Evolutionary conservation across 2,329 filamentous ascomycete species (phyloP).

Genomic region (Helotiales sp.): DNA sequence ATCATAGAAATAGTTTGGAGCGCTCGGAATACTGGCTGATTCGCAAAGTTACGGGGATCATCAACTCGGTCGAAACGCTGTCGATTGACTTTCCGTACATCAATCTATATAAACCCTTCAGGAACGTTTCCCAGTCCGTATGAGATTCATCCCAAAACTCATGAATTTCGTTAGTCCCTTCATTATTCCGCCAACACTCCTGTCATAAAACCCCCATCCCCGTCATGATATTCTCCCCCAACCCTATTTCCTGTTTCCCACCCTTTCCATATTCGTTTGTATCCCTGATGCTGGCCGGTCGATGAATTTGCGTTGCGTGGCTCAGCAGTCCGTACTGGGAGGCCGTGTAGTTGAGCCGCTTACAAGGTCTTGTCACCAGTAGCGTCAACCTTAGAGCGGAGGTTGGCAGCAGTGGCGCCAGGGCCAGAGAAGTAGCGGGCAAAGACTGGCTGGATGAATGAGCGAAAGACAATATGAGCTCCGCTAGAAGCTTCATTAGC

Average conservation of each 20-base stretch:
- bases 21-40: neutral
- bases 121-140: slow-evolving; percentile 24
- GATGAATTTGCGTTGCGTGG: slow-evolving; percentile 6
- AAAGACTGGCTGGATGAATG: slow-evolving; percentile 89
- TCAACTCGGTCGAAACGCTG: neutral
- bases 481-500: slow-evolving; percentile 62
- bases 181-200: slow-evolving; percentile 20
- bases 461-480: slow-evolving; percentile 95
- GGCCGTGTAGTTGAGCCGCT: slow-evolving; percentile 34
- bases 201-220: slow-evolving; percentile 16
- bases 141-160: slow-evolving; percentile 33
- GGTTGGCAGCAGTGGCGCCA: slow-evolving; percentile 80
- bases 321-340: slow-evolving; percentile 14
- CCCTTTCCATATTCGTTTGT: slow-evolving; percentile 1
- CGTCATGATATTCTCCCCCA: slow-evolving; percentile 17
- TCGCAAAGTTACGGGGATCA: neutral
- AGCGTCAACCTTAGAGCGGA: slow-evolving; percentile 86
- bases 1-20: too few species aligned
- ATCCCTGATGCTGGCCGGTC: neutral
- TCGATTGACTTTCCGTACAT: slow-evolving; percentile 14
- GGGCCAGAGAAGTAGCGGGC: slow-evolving; percentile 81
- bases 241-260: neutral
- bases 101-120: slow-evolving; percentile 30
- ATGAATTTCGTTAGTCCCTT: slow-evolving; percentile 28
- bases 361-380: slow-evolving; percentile 70